phyloP scores from a whole-genome alignment of 768 basidiomycete genomes.

The Agaricus blazei region DNA sequence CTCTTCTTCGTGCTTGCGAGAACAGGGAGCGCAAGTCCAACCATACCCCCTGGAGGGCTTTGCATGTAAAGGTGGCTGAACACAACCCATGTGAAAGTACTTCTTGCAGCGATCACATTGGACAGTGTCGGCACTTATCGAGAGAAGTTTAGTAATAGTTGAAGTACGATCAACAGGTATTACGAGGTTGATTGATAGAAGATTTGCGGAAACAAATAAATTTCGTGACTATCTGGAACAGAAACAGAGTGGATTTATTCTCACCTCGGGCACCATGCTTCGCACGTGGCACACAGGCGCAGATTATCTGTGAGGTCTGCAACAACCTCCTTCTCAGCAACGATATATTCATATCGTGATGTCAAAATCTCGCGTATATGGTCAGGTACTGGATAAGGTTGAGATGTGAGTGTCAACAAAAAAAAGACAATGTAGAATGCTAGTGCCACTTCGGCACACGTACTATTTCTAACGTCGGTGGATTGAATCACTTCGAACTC shows the following conservation, averaged over 20 bases:
- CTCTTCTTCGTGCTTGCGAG: conserved; percentile 80
- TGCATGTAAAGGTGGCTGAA: conserved; percentile 82
- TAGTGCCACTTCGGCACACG: conserved; percentile 26
- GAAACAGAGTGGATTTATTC: conserved; percentile 18
- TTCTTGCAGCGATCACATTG: conserved; percentile 90
- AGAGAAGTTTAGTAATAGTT: conserved; percentile 12
- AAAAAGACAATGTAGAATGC: background rate
- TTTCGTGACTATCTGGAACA: conserved; percentile 6
- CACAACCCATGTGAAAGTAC: conserved; percentile 93
- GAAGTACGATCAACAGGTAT: conserved; percentile 6
- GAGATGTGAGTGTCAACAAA: conserved; percentile 14
- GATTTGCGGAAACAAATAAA: conserved; percentile 10
- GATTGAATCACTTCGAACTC: conserved; percentile 95
- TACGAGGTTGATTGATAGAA: conserved; percentile 11
- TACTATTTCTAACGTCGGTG: conserved; percentile 84
- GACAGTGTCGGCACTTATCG: conserved; percentile 69
- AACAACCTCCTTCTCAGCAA: conserved; percentile 91
- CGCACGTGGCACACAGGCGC: conserved; percentile 82
- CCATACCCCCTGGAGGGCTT: conserved; percentile 96
- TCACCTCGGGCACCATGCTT: conserved; percentile 86
- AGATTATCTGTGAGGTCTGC: conserved; percentile 84
- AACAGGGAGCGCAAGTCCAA: conserved; percentile 96
- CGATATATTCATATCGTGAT: conserved; percentile 88
- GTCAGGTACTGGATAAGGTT: conserved; percentile 59
- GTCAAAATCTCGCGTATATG: conserved; percentile 73